Evolutionary conservation across 176 grass and related monocot species (phyloP), one percentile per base, ranked within the genome.

Genomic region (Pontederia paniculata): DNA sequence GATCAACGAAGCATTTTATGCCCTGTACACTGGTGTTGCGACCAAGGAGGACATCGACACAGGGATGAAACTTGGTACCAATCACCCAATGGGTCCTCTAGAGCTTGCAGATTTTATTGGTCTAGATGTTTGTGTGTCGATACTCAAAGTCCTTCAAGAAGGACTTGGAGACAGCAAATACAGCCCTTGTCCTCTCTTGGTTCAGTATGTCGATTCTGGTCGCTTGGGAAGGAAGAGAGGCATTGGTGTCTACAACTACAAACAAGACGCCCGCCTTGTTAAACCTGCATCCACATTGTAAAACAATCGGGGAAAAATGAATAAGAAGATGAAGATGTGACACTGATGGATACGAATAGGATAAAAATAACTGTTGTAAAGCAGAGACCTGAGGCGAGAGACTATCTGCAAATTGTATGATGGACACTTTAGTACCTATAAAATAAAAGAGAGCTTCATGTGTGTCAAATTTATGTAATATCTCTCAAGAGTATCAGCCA

Each of bases 31-130:
- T 2, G 80, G 83, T 65, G 86, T 97, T 13, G 82, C 86, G 1
- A 97, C 86, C 45, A 97, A 90, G 74, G 91, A 97, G 53, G 86
- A 90, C 66, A 97, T 97, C 9, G 91, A 97, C 49, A 73, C 74
- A 9, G 91, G 83, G 49, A 97, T 97, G 86, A 97, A 97, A 72
- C 72, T 97, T 63, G 86, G 91, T 42, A 90, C 91, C 0, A 97
- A 97, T 49, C 91, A 97, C 45, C 91, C 91, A 9, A 90, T 97
- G 91, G 91, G 89, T 18, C 91, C 91, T 43, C 71, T 97, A 18
- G 77, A 88, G 66, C 80, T 90, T 41, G 93, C 93, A 2, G 93
- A 91, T 65, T 97, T 97, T 76, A 88, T 97, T 41, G 93, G 93
- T 1, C 60, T 91, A 56, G 93, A 91, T 67, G 69, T 91, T 12